Evolutionary conservation across 768 basidiomycete genomes (phyloP).

Genomic region (Podaxis sp.): DNA sequence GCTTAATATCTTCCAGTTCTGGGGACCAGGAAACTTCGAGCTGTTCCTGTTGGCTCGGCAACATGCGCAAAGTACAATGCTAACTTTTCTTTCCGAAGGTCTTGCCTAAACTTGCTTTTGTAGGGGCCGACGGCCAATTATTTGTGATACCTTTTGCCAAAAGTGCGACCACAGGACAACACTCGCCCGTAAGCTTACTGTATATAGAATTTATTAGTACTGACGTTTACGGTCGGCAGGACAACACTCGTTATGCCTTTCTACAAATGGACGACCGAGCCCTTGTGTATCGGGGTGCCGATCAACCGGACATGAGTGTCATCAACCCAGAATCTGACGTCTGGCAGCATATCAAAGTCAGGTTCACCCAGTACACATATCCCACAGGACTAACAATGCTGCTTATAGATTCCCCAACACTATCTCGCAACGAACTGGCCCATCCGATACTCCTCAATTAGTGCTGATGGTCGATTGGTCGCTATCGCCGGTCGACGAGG

Average conservation of each 20-base stretch:
- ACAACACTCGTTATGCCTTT: constrained; percentile 95
- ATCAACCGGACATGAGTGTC: constrained; percentile 97
- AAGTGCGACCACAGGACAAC: constrained; percentile 88
- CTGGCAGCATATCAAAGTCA: constrained; percentile 94
- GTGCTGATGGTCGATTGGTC: constrained; percentile 86
- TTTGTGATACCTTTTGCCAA: constrained; percentile 92
- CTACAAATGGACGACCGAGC: constrained; percentile 94
- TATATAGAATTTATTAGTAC: neutral
- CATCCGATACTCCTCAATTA: constrained; percentile 87
- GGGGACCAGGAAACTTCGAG: constrained; percentile 92
- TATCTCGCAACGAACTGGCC: constrained; percentile 95
- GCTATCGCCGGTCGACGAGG: constrained; percentile 92
- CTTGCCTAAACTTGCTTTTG: constrained; percentile 6
- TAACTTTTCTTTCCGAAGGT: neutral
- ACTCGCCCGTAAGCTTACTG: constrained; percentile 69
- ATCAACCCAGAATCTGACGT: constrained; percentile 98
- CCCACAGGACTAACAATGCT: neutral
- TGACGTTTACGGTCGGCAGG: constrained; percentile 41
- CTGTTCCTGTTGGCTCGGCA: constrained; percentile 70
- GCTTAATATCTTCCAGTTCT: constrained; percentile 58
- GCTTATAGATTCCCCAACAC: constrained; percentile 72
- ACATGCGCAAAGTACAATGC: constrained; percentile 45
- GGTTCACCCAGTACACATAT: constrained; percentile 3
- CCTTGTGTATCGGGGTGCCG: constrained; percentile 91
- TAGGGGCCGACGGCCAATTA: constrained; percentile 67